Evolutionary conservation across 257 asterid genomes (phyloP).

Genomic region (Parsonsia alboflavescens): DNA sequence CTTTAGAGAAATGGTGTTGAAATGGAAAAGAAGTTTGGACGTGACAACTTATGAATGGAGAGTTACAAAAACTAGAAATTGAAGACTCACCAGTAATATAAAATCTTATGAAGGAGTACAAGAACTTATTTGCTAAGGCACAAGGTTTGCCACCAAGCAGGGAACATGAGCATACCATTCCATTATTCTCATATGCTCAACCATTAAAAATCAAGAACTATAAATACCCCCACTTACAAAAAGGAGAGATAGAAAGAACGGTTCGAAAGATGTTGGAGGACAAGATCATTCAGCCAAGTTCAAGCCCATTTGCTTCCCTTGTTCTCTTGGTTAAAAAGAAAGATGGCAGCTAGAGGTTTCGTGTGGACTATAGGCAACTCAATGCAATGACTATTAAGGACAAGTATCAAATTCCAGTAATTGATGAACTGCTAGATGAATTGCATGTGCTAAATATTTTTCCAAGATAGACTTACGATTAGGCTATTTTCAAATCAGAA

Average conservation of each 20-base stretch:
- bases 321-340: background rate
- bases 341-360: background rate
- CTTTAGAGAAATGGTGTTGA: no score
- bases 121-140: background rate
- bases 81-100: no score
- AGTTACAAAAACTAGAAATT: no score
- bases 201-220: background rate
- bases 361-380: background rate
- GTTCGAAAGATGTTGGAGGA: background rate
- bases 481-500: background rate
- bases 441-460: background rate
- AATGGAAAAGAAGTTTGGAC: no score
- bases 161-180: background rate
- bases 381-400: background rate
- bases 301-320: background rate
- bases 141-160: background rate
- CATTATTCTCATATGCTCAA: accelerated
- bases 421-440: constrained; percentile 7
- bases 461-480: background rate
- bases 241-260: no score
- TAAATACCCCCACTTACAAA: no score
- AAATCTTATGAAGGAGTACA: no score
- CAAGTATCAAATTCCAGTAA: background rate
- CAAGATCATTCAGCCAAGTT: no score
- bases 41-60: no score